phyloP scores from a whole-genome alignment of 352 stramenopile species.

The Elongisporangium undulatum region DNA sequence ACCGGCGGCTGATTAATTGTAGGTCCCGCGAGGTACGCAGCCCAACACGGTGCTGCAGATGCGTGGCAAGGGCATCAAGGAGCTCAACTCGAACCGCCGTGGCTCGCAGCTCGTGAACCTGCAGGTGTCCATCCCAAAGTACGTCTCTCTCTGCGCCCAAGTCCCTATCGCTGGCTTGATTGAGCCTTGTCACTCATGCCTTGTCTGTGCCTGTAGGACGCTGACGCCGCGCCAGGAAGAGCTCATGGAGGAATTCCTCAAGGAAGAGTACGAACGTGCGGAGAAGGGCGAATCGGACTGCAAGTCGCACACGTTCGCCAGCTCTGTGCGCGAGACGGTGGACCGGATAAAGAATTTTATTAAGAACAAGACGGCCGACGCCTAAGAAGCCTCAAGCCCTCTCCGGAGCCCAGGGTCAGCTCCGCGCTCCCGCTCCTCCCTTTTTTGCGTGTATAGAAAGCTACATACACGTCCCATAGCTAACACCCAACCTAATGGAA shows the following conservation, averaged over 20 bases:
- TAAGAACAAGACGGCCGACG: constrained; percentile 46
- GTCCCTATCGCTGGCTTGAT: not conserved
- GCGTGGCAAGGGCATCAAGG: constrained; percentile 94
- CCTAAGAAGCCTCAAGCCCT: constrained; percentile 13
- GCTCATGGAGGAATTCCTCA: constrained; percentile 94
- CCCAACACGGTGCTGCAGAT: constrained; percentile 95
- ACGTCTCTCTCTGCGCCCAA: constrained; percentile 22
- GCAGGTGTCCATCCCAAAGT: constrained; percentile 95
- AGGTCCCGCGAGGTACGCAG: constrained; percentile 93
- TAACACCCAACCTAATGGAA: not conserved
- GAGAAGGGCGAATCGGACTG: constrained; percentile 68
- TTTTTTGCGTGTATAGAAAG: constrained; percentile 12
- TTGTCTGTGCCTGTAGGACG: constrained; percentile 33
- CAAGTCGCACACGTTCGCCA: constrained; percentile 81
- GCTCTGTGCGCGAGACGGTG: constrained; percentile 78
- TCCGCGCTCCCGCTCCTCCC: constrained; percentile 6
- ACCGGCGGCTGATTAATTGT: not conserved
- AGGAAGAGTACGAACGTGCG: constrained; percentile 74
- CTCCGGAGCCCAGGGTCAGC: not conserved
- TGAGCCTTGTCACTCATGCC: constrained; percentile 1
- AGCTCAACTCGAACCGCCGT: constrained; percentile 88
- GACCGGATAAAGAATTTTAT: constrained; percentile 89
- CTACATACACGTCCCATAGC: not conserved
- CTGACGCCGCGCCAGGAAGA: constrained; percentile 94
- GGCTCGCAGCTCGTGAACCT: constrained; percentile 97